These are phyloP conservation scores for Clavispora carvajalis DNA, from an alignment of 805 yeast genomes.

Conservation along the genomic window DNA sequence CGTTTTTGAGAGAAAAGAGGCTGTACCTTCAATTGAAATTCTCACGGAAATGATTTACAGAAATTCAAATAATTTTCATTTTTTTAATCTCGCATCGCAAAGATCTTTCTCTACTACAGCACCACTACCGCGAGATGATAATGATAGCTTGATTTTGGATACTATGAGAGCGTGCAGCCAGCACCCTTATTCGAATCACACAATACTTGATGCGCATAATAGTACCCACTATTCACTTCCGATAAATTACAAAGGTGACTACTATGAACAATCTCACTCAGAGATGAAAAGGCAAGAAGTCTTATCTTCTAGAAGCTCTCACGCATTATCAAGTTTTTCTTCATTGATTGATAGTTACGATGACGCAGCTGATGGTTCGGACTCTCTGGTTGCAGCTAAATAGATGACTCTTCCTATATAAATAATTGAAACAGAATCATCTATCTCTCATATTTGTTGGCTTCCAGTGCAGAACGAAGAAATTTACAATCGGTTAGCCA, in stretches of 20 bases:
- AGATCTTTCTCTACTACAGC: slow-evolving; percentile 8
- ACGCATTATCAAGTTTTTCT: slow-evolving; percentile 21
- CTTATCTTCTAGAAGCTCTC: slow-evolving; percentile 15
- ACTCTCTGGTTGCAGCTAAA: background rate
- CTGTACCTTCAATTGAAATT: background rate
- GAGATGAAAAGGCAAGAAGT: background rate
- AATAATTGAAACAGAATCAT: too few species aligned
- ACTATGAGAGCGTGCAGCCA: too few species aligned
- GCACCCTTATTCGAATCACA: too few species aligned
- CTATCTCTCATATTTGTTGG: too few species aligned
- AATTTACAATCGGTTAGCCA: too few species aligned
- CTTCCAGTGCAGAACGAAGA: too few species aligned
- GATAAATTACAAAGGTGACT: background rate
- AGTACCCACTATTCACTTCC: background rate
- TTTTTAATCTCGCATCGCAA: background rate
- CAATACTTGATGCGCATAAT: background rate
- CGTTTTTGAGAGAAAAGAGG: background rate
- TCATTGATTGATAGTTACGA: slow-evolving; percentile 26
- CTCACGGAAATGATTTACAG: background rate
- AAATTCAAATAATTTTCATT: background rate
- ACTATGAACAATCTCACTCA: background rate
- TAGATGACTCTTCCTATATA: background rate
- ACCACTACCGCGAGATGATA: slow-evolving; percentile 7
- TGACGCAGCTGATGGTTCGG: background rate
- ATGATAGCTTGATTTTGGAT: too few species aligned